Conservation (phyloP, 768 basidiomycete genomes). For the Imleria badia region DNA sequence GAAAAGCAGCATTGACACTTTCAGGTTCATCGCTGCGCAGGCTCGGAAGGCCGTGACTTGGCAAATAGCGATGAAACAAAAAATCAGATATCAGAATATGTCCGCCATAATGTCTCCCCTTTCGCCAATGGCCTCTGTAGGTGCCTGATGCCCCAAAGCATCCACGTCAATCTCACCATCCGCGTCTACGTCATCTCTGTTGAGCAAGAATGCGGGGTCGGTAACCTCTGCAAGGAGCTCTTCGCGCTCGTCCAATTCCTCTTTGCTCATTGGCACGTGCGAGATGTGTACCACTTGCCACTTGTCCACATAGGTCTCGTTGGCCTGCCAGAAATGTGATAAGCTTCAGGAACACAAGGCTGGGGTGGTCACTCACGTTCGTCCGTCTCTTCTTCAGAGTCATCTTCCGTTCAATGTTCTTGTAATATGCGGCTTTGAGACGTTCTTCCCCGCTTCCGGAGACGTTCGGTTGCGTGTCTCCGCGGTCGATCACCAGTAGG, state of each 20-base stretch:
- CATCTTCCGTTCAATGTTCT: slow-evolving; percentile 88
- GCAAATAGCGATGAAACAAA: not conserved
- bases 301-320: slow-evolving; percentile 75
- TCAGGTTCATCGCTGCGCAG: not conserved
- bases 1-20: not conserved
- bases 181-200: slow-evolving; percentile 50
- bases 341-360: not conserved
- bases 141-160: slow-evolving; percentile 61
- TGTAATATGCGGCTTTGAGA: slow-evolving; percentile 79
- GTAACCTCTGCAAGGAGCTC: slow-evolving; percentile 75
- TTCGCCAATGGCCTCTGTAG: slow-evolving; percentile 46
- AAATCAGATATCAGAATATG: slow-evolving; percentile 27
- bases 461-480: slow-evolving; percentile 38
- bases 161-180: slow-evolving; percentile 56
- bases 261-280: slow-evolving; percentile 67
- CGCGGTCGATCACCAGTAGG: slow-evolving; percentile 71
- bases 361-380: slow-evolving; percentile 56
- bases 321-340: slow-evolving; percentile 40
- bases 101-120: slow-evolving; percentile 33
- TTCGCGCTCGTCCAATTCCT: slow-evolving; percentile 76
- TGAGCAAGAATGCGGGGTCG: slow-evolving; percentile 60
- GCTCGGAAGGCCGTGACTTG: not conserved
- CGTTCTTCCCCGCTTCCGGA: slow-evolving; percentile 40
- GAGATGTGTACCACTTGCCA: slow-evolving; percentile 79
- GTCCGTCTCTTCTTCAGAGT: slow-evolving; percentile 80